Conservation (phyloP, 176 grass and related monocot species). For the Rhynchospora pubera region DNA sequence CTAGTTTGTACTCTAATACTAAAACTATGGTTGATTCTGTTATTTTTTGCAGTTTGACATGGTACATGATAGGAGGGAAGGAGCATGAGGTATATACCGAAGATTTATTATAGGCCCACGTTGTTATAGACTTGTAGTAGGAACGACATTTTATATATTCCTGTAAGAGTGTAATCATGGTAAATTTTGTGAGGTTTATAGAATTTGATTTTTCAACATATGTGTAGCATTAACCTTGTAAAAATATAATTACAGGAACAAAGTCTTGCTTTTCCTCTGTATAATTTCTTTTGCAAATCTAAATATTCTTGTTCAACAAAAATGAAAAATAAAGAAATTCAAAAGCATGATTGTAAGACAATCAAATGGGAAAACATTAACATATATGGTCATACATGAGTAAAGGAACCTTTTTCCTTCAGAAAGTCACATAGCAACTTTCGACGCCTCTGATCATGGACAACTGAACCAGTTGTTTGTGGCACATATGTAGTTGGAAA, state of each 20-base stretch:
- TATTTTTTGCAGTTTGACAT: neutral
- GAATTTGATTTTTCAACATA: neutral
- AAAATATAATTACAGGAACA: neutral
- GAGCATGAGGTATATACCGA: neutral
- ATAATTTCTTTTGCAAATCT: neutral
- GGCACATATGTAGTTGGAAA: too few relatives aligned
- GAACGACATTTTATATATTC: too few relatives aligned
- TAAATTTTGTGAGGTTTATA: neutral
- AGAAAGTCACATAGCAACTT: too few relatives aligned
- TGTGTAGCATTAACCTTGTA: neutral
- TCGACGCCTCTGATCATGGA: too few relatives aligned
- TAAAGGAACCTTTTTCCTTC: too few relatives aligned
- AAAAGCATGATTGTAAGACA: neutral
- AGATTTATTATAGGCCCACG: neutral
- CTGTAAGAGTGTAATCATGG: neutral
- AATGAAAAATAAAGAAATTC: neutral
- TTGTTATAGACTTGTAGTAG: neutral
- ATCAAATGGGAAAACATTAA: too few relatives aligned
- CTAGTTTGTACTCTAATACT: neutral
- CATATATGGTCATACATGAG: too few relatives aligned
- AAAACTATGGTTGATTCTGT: neutral
- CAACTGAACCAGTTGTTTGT: too few relatives aligned
- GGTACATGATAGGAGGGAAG: neutral
- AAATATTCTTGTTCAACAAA: neutral
- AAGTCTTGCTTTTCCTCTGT: neutral